Base-by-base conservation (phyloP, 2,329 filamentous ascomycete species). In the Monosporascus sp. region DNA sequence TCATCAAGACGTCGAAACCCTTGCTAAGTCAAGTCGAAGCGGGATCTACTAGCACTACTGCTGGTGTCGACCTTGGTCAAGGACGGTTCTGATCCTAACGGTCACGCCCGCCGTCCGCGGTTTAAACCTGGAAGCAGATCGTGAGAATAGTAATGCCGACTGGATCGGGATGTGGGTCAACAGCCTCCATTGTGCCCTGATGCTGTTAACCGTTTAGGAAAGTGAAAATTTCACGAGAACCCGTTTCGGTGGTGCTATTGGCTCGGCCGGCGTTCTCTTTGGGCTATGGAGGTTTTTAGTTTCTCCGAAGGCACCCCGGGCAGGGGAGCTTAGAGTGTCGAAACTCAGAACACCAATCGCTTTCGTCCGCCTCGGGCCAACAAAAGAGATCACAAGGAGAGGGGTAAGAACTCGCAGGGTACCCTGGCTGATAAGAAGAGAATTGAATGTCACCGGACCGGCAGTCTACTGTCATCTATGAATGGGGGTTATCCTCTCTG, bases 401-500 rank as follows among this genome's bases (percentile, higher is more conserved):
- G 42, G 42, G 42, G 42, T 46, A 46, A 24, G 5, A 46, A 25
- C 22, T 7, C 15, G 22, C 42, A 46, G 42, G 42, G 42, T 15
- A 22, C 42, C 42, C 42, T 27, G 5, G 42, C 24, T 11, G 42
- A 46, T 31, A 46, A 46, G 22, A 45, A 45, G 24, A 27, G 24
- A 45, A 31, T 45, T 25, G 11, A 15, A 25, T 11, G 14, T 17
- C 22, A 22, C 42, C 24, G 42, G 42, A 25, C 42, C 42, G 42
- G 42, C 22, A 46, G 3, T 27, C 42, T 18, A 18, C 18, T 8
- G 38, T 20, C 17, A 17, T 20, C 38, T n/a, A 7, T 46, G 20
- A 46, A 31, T 31, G 24, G n/a, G 42, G 42, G n/a, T 46, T 51
- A 36, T 52, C 25, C 49, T 54, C 51, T 49, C 54, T 39, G 53